phyloP scores from a whole-genome alignment of 139 green algal genomes.

The Choricystis sp. region DNA sequence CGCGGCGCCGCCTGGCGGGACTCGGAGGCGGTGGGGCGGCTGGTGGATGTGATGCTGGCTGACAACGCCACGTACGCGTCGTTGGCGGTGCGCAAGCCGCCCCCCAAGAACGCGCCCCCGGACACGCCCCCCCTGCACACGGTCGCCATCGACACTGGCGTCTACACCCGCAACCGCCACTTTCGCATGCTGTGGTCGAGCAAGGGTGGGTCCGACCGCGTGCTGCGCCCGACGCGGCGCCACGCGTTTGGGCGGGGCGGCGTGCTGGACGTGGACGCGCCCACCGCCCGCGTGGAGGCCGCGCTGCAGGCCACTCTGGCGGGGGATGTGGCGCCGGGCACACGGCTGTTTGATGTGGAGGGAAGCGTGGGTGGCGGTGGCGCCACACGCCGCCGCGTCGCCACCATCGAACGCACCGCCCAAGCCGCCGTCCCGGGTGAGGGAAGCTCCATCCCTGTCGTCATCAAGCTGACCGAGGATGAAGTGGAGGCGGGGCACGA shows the following conservation, averaged over 20 bases:
- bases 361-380: too few relatives aligned
- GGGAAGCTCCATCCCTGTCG: too few relatives aligned
- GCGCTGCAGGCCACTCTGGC: not conserved
- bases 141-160: not conserved
- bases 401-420: too few relatives aligned
- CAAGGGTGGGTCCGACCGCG: not conserved
- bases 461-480: too few relatives aligned
- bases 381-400: too few relatives aligned
- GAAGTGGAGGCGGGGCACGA: too few relatives aligned
- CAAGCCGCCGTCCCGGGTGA: too few relatives aligned
- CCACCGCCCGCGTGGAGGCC: not conserved
- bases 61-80: not conserved
- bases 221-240: not conserved
- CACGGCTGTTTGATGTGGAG: not conserved
- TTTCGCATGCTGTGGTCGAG: not conserved
- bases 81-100: not conserved
- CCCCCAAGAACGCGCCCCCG: not conserved
- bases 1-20: conserved; percentile 31
- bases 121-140: not conserved
- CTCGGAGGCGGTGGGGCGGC: conserved; percentile 26
- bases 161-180: not conserved
- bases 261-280: not conserved
- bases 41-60: not conserved
- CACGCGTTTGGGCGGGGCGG: not conserved
- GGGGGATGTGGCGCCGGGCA: not conserved